Evolutionary conservation across 2,329 filamentous ascomycete genomes (phyloP), one percentile per base, ranked within the genome.

Genomic region (Colletotrichum magnum): DNA sequence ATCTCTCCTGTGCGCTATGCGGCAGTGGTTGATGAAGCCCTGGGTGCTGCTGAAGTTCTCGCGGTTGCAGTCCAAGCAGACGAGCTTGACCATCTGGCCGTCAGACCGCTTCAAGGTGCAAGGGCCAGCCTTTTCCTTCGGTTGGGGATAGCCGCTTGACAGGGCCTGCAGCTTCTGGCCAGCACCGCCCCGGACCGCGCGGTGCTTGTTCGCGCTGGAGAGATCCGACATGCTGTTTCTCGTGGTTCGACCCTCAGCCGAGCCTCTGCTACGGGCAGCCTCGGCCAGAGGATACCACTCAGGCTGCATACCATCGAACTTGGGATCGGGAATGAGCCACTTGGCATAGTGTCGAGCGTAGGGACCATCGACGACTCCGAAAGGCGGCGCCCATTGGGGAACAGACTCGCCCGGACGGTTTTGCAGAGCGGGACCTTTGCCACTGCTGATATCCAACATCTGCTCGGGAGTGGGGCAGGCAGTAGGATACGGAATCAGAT

Each of bases 11-110:
- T 99, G 96, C 28, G 95, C 94, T 75, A 99, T 98, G 66, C 96
- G 94, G 79, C 95, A 98, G 78, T 99, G 96, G 77, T 99, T 99
- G 83, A 99, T 96, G 82, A 98, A 98, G n/a, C 96, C 96, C 80
- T 98, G 96, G 0, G 95, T 97, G 82, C 95, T 98, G 64, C 93
- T 95, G 77, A 98, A 98, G 79, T 98, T 94, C 78, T 94, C 93
- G 72, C 95, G 89, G 58, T 94, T 88, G 80, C 96, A 98, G 79
- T 96, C 93, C 68, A 93, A 82, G 84, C 96, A 99, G 72, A 97
- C 92, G 57, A 98, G 87, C 81, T 97, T 97, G 72, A 98, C 95
- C 72, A 92, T 90, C 77, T 93, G 87, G 64, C 93, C 93, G 80
- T 98, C 95, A 62, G 92, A 91, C 75, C 94, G 92, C 81, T 94